Evolutionary conservation across 2,329 filamentous ascomycete species (phyloP), one percentile per base, ranked within the genome.

Genomic region (Stemphylium beticola): DNA sequence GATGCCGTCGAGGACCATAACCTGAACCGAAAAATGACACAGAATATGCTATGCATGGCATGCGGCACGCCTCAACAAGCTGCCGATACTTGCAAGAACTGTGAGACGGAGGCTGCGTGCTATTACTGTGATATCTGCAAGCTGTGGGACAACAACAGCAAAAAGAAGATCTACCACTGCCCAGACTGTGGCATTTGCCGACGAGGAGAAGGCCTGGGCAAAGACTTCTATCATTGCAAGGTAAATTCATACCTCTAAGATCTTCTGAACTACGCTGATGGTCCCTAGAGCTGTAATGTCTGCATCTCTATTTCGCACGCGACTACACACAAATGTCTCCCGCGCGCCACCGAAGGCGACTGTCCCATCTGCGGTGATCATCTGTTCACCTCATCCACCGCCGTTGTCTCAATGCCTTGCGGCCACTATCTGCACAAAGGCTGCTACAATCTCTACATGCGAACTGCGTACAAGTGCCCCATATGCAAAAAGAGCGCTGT

Each of bases 221-320:
- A 96, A 72, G 95, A 99, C 73, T 99, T 96, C 73, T 93, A 96
- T 69, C 95, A 99, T 76, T 99, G 95, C 89, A 96, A 96, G 85
- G 92, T 93, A 79, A 74, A 12, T 2, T 11, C n/a, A 77, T n/a
- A 9, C 20, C 32, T 15, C 14, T 8, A 22, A 12, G 4, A 20
- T 7, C 2, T 8, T 8, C 7, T 17, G 17, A n/a, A 3, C 10
- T 12, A 7, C 31, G 44, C 72, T 77, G 60, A 77, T 60, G 4
- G 20, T 6, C 14, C n/a, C 11, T 39, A 76, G 75, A 70, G 65
- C 53, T 99, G 95, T 77, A 91, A 91, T 66, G 92, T 96, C 22
- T 99, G 95, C 78, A 95, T 98, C 68, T 90, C 91, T 7, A 96
- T 97, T 62, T 87, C 89, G 2, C 91, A 92, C 53, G 88, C 91